These are phyloP conservation scores for Hypoxylon sp. DNA, from an alignment of 2,329 filamentous ascomycete genomes.

Conservation along the genomic window DNA sequence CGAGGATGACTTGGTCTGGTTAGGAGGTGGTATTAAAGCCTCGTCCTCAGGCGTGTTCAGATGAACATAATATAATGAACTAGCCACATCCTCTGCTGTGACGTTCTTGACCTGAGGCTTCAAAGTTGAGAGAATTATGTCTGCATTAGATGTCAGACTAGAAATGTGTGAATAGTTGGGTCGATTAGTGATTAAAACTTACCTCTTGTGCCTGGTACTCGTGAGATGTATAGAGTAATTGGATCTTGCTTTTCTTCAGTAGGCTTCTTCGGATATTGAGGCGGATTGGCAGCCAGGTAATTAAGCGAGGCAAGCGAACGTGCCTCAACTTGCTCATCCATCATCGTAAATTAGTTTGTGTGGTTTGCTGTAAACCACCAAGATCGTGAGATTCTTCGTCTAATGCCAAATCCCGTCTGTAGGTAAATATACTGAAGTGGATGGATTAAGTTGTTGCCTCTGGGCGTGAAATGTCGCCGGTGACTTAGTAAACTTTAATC, in stretches of 20 bases:
- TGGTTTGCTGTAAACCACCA: no score
- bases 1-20: conserved; percentile 42
- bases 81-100: conserved; percentile 84
- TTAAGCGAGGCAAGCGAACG: conserved; percentile 83
- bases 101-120: conserved; percentile 91
- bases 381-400: no score
- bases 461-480: no score
- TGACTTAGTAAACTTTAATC: conserved; percentile 18
- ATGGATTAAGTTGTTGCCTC: no score
- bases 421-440: no score
- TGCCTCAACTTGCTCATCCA: conserved; percentile 71
- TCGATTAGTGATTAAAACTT: conserved; percentile 41
- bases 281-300: conserved; percentile 83
- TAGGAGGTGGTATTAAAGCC: conserved; percentile 45
- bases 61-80: conserved; percentile 91
- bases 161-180: conserved; percentile 28
- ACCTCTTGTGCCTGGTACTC: conserved; percentile 92
- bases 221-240: conserved; percentile 87
- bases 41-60: conserved; percentile 70
- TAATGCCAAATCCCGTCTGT: conserved; percentile 1
- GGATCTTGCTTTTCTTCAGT: conserved; percentile 73
- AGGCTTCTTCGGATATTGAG: conserved; percentile 82
- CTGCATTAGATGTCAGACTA: conserved; percentile 54
- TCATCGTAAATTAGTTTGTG: no score
- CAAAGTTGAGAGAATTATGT: conserved; percentile 89